Evolutionary conservation across 108 stramenopile species (phyloP).

Genomic region (Pseudonitzschia pungens): DNA sequence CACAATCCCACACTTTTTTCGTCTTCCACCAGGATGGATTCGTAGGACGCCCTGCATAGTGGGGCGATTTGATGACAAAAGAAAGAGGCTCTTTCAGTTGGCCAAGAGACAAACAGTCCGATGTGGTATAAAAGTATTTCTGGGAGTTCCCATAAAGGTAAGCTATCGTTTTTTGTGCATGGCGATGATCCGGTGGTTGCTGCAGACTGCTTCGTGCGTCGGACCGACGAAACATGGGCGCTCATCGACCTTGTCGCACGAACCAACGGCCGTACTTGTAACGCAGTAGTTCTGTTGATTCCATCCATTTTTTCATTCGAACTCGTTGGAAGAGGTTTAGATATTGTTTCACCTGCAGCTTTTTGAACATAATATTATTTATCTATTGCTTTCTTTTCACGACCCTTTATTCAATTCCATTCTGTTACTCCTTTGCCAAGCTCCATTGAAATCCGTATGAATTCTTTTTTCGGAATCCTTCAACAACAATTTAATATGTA

Average conservation of each 20-base stretch:
- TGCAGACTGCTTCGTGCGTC: too few relatives aligned
- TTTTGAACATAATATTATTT: too few relatives aligned
- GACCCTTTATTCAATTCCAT: too few relatives aligned
- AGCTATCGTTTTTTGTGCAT: not conserved
- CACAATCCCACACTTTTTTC: slow-evolving; percentile 36
- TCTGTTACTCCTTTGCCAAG: too few relatives aligned
- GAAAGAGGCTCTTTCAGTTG: slow-evolving; percentile 39
- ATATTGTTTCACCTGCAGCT: too few relatives aligned
- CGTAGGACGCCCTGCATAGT: slow-evolving; percentile 28
- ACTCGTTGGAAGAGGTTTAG: too few relatives aligned
- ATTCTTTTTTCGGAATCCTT: too few relatives aligned
- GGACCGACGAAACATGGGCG: too few relatives aligned
- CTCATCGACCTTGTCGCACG: not conserved
- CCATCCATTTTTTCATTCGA: not conserved
- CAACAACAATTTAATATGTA: too few relatives aligned
- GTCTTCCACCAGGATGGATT: slow-evolving; percentile 28
- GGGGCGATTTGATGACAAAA: slow-evolving; percentile 50
- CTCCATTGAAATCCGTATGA: too few relatives aligned
- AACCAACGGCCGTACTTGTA: not conserved
- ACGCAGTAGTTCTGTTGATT: not conserved
- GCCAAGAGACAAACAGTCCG: slow-evolving; percentile 35
- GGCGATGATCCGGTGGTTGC: not conserved
- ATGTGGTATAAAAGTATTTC: slow-evolving; percentile 51
- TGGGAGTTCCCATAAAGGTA: slow-evolving; percentile 51
- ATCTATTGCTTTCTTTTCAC: too few relatives aligned